phyloP scores from a whole-genome alignment of 2,329 filamentous ascomycete species.

The Escovopsis sp. region DNA sequence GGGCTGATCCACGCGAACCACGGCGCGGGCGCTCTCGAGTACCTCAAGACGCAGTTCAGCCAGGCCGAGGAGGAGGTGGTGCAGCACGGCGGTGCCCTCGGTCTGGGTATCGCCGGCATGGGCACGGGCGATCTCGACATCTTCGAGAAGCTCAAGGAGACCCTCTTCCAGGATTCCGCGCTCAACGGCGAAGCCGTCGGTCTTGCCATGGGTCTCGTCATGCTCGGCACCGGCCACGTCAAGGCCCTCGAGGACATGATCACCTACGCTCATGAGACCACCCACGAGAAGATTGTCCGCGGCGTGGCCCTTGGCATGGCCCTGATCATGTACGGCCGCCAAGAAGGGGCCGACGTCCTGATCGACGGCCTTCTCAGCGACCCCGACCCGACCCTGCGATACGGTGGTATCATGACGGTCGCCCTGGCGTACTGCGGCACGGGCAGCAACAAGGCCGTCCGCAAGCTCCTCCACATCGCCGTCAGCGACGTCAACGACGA shows the following conservation, averaged over 20 bases:
- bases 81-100: constrained; percentile 89
- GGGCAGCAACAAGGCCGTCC: constrained; percentile 95
- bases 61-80: constrained; percentile 80
- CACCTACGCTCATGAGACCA: constrained; percentile 91
- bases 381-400: constrained; percentile 82
- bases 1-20: constrained; percentile 97
- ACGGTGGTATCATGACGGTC: constrained; percentile 98
- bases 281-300: constrained; percentile 97
- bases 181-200: constrained; percentile 95
- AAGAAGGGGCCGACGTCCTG: constrained; percentile 87
- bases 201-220: constrained; percentile 91
- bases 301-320: constrained; percentile 94
- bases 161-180: constrained; percentile 86
- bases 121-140: constrained; percentile 82
- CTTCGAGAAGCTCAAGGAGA: constrained; percentile 78
- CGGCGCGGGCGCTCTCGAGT: constrained; percentile 75
- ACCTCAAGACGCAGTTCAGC: constrained; percentile 61
- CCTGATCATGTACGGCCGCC: constrained; percentile 92
- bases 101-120: constrained; percentile 94
- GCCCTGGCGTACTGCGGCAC: constrained; percentile 94
- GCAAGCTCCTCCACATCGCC: constrained; percentile 86
- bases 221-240: constrained; percentile 94
- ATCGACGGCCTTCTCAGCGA: constrained; percentile 89
- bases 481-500: constrained; percentile 98
- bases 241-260: constrained; percentile 94